These are phyloP conservation scores for Tolypocladium pustulatum DNA, from an alignment of 2,329 filamentous ascomycete genomes.

Conservation along the genomic window DNA sequence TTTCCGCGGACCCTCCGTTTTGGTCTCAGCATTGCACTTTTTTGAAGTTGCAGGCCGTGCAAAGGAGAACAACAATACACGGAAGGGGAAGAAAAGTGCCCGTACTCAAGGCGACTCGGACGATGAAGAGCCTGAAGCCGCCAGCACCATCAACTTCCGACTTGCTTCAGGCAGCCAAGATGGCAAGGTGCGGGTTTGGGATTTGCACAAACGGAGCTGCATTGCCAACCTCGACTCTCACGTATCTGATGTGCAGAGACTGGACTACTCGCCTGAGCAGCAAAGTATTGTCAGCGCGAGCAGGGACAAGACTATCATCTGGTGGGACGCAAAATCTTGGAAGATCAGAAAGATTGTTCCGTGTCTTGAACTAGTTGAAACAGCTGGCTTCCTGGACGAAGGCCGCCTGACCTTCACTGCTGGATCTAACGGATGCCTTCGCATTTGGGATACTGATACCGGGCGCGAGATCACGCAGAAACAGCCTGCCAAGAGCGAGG, in stretches of 20 bases:
- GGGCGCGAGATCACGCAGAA: conserved; percentile 72
- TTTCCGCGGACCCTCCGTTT: conserved; percentile 83
- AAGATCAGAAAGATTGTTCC: conserved; percentile 71
- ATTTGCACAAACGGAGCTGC: conserved; percentile 72
- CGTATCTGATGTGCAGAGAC: conserved; percentile 81
- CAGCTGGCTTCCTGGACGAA: conserved; percentile 65
- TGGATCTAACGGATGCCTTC: conserved; percentile 70
- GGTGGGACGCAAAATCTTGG: conserved; percentile 86
- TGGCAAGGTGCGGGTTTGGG: conserved; percentile 85
- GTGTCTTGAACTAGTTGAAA: conserved; percentile 76
- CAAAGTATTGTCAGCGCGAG: conserved; percentile 73
- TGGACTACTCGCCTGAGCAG: conserved; percentile 70
- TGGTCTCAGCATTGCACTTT: conserved; percentile 85
- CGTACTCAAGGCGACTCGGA: conserved; percentile 22
- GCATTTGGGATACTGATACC: conserved; percentile 71
- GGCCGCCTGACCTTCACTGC: conserved; percentile 71
- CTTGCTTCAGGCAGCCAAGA: conserved; percentile 90
- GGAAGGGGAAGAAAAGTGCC: conserved; percentile 24
- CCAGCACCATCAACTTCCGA: conserved; percentile 50
- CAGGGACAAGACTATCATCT: conserved; percentile 85
- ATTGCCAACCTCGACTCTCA: conserved; percentile 79
- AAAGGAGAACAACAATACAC: conserved; percentile 10
- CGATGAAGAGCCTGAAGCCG: conserved; percentile 30
- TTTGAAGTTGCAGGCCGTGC: conserved; percentile 59
- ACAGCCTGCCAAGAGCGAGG: conserved; percentile 50